These are phyloP conservation scores for Exophiala sideris DNA, from an alignment of 2,329 filamentous ascomycete genomes.

Conservation along the genomic window DNA sequence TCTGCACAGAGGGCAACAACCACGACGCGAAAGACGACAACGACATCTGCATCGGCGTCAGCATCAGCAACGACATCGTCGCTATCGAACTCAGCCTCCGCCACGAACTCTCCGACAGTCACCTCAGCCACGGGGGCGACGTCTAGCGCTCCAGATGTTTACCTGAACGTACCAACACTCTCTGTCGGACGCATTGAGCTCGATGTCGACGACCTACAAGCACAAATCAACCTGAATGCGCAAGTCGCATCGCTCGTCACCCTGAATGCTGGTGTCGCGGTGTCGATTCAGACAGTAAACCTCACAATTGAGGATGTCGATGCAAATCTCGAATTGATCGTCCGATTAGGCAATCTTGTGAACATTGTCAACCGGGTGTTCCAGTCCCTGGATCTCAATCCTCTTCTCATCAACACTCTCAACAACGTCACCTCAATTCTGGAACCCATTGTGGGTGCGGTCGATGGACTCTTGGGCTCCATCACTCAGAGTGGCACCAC, in stretches of 20 bases:
- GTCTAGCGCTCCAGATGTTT: conserved; percentile 50
- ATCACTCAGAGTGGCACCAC: conserved; percentile 56
- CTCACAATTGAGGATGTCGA: conserved; percentile 61
- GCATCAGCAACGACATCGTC: no score
- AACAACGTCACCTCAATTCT: conserved; percentile 54
- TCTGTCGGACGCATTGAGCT: conserved; percentile 59
- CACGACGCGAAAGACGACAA: neutral
- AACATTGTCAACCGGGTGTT: conserved; percentile 61
- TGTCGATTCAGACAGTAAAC: conserved; percentile 52
- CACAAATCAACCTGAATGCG: conserved; percentile 59
- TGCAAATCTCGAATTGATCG: conserved; percentile 57
- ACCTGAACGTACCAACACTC: conserved; percentile 56
- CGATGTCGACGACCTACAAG: conserved; percentile 57
- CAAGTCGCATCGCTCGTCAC: conserved; percentile 57
- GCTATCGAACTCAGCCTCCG: neutral
- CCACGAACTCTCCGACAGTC: conserved; percentile 18
- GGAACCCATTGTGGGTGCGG: conserved; percentile 53
- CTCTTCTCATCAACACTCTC: conserved; percentile 55
- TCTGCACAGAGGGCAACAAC: conserved; percentile 1
- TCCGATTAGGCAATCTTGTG: conserved; percentile 58
- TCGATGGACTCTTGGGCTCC: conserved; percentile 58
- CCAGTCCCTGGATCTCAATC: conserved; percentile 58
- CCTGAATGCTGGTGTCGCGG: conserved; percentile 49
- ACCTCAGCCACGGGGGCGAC: conserved; percentile 33
- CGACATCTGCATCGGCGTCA: neutral